phyloP scores from a whole-genome alignment of 192 early-diverging fungal species.

The Dissophora ornata region DNA sequence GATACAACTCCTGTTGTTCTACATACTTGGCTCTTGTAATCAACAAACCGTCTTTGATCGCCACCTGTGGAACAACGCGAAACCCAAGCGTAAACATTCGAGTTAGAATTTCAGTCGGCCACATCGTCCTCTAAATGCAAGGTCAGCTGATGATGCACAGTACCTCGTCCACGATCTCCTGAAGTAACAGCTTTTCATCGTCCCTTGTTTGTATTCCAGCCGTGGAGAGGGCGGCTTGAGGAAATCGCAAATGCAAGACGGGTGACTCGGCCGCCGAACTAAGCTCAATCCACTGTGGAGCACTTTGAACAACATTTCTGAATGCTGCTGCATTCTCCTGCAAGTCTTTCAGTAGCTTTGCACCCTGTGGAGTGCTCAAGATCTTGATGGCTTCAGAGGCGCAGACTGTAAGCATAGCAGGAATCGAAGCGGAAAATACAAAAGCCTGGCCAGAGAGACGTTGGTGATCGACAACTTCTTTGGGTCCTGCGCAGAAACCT shows the following conservation, averaged over 20 bases:
- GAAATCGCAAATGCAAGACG: constrained; percentile 80
- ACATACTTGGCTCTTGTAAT: constrained; percentile 91
- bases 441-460: constrained; percentile 90
- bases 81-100: constrained; percentile 2
- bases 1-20: constrained; percentile 77
- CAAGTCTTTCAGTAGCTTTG: constrained; percentile 62
- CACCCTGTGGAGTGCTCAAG: constrained; percentile 57
- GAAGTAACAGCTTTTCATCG: constrained; percentile 81
- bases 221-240: constrained; percentile 27
- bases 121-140: constrained; percentile 1
- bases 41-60: constrained; percentile 84
- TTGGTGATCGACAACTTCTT: constrained; percentile 90
- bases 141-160: background rate
- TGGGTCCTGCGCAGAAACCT: constrained; percentile 91
- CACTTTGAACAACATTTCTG: constrained; percentile 65
- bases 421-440: constrained; percentile 93
- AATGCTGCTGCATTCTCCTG: constrained; percentile 72
- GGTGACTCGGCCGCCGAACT: constrained; percentile 67
- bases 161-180: constrained; percentile 82
- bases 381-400: constrained; percentile 83
- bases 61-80: constrained; percentile 20
- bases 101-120: too few species aligned
- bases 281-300: constrained; percentile 61
- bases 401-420: constrained; percentile 91
- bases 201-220: constrained; percentile 54